A percentile compares a stretch with the other conserved stretches of the same genome.
These are phyloP conservation scores for Naegleria fowleri DNA, from an alignment of 208 protist species.

Conservation along the genomic window DNA sequence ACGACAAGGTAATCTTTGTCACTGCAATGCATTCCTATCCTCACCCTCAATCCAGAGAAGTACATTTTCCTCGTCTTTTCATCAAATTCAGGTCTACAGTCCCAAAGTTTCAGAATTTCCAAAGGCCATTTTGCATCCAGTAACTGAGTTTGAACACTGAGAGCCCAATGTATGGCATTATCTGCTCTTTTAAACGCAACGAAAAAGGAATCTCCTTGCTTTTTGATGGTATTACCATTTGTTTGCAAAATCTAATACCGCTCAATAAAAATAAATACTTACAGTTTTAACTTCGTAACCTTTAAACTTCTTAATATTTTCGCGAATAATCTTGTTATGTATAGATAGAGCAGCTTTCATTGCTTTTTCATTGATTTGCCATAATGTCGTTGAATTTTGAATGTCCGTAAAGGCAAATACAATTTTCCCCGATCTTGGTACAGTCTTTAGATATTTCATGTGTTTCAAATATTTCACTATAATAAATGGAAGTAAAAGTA, in stretches of 20 bases:
- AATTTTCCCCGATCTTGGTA: not conserved
- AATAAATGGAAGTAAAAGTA: too few species aligned
- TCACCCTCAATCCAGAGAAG: not conserved
- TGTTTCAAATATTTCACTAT: too few species aligned
- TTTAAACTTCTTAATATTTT: conserved; percentile 5
- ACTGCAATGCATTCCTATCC: conserved; percentile 7
- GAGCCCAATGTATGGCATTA: conserved; percentile 17
- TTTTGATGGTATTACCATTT: not conserved
- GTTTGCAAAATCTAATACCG: not conserved
- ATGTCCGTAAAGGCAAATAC: conserved; percentile 37
- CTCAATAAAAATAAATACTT: too few species aligned
- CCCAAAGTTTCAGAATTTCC: not conserved
- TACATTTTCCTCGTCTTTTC: not conserved
- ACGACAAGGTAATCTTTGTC: not conserved
- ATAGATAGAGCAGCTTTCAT: conserved; percentile 30
- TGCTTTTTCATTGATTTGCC: not conserved
- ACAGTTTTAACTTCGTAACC: conserved; percentile 54
- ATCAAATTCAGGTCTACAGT: conserved; percentile 4
- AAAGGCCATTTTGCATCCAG: conserved; percentile 15
- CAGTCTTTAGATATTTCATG: not conserved
- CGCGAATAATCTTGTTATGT: conserved; percentile 35
- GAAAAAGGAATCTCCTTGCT: conserved; percentile 12
- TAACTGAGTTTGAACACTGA: not conserved
- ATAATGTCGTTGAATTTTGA: conserved; percentile 26
- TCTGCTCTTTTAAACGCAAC: not conserved